Evolutionary conservation across 1,284 basidiomycete species (phyloP).

Genomic region (Mycena sp.): DNA sequence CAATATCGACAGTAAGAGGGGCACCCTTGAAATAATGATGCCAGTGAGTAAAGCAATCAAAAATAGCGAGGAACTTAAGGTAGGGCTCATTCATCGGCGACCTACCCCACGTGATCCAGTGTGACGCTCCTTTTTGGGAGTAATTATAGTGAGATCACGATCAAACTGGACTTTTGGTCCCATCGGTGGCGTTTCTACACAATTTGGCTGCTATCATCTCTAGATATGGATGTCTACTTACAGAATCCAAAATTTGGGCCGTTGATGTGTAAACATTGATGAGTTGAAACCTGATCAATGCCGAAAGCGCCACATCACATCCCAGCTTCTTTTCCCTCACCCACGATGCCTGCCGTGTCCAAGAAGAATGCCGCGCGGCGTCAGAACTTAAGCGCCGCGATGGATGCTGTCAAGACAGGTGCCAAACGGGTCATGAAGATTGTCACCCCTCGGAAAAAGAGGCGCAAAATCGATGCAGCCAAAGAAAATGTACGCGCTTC

Average conservation of each 20-base stretch:
- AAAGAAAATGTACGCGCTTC: constrained; percentile 15
- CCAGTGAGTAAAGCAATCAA: too few species aligned
- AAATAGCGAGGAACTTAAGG: too few species aligned
- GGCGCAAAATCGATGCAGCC: constrained; percentile 1
- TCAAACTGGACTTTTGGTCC: not conserved
- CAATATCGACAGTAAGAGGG: too few species aligned
- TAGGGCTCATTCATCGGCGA: not conserved
- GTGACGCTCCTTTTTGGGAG: not conserved
- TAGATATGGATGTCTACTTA: not conserved
- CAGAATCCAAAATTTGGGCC: constrained; percentile 12
- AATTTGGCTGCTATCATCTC: constrained; percentile 4
- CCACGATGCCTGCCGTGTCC: not conserved
- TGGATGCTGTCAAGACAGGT: not conserved
- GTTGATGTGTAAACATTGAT: not conserved
- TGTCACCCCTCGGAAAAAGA: constrained; percentile 8
- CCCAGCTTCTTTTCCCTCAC: too few species aligned
- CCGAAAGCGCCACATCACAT: not conserved
- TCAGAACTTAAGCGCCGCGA: not conserved
- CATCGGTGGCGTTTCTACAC: not conserved
- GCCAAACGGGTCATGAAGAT: not conserved
- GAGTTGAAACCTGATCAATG: not conserved
- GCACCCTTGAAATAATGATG: too few species aligned
- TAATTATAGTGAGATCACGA: not conserved
- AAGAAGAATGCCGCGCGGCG: not conserved
- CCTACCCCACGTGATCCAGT: not conserved